These are phyloP conservation scores for Aspergillus hancockii DNA, from an alignment of 495 filamentous ascomycete species.

Conservation along the genomic window DNA sequence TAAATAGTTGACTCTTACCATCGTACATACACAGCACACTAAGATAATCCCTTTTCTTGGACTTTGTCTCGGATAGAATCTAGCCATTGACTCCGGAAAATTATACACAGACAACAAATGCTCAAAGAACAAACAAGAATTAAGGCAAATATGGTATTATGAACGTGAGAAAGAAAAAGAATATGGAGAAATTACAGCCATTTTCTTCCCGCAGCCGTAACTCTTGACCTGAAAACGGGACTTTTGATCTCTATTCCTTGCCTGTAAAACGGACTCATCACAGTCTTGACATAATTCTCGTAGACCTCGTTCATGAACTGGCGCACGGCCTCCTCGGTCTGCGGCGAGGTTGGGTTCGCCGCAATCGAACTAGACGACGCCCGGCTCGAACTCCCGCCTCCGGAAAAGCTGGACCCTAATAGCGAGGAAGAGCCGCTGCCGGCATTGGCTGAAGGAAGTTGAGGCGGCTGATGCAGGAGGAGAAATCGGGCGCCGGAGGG, in stretches of 20 bases:
- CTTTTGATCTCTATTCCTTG: slow-evolving; percentile 81
- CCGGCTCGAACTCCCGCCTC: slow-evolving; percentile 38
- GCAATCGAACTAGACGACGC: slow-evolving; percentile 65
- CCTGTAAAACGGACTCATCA: slow-evolving; percentile 94
- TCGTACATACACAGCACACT: too few relatives aligned
- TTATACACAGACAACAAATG: slow-evolving; percentile 1
- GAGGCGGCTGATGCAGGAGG: slow-evolving; percentile 76
- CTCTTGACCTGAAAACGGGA: slow-evolving; percentile 77
- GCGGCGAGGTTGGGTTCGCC: slow-evolving; percentile 78
- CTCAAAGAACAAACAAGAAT: slow-evolving; percentile 13
- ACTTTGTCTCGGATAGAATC: background rate
- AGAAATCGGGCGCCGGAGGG: slow-evolving; percentile 72
- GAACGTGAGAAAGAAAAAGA: slow-evolving; percentile 8
- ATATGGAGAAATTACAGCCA: slow-evolving; percentile 60
- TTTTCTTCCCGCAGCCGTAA: slow-evolving; percentile 87
- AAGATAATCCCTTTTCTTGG: too few relatives aligned
- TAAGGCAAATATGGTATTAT: background rate
- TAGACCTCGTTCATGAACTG: slow-evolving; percentile 94
- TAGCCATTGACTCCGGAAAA: background rate
- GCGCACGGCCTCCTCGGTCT: slow-evolving; percentile 91
- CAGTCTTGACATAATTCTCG: slow-evolving; percentile 92
- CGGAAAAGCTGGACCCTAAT: slow-evolving; percentile 32
- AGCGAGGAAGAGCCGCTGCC: slow-evolving; percentile 19
- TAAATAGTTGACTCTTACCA: too few relatives aligned
- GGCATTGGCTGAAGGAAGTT: slow-evolving; percentile 38